Evolutionary conservation across 2,329 filamentous ascomycete species (phyloP).

Genomic region (Xenoacremonium recifei): DNA sequence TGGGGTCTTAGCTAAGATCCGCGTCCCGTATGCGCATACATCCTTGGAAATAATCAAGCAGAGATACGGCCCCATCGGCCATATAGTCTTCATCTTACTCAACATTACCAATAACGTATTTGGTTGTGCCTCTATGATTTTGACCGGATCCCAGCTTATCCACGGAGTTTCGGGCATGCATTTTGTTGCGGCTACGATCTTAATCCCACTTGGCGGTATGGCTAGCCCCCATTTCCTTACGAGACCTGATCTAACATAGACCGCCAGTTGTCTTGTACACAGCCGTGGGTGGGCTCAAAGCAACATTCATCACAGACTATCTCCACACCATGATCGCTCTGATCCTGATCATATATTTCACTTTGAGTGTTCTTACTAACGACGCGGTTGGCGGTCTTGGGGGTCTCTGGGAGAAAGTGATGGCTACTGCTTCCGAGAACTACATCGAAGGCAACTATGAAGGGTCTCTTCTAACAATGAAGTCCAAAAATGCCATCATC

Average conservation of each 20-base stretch:
- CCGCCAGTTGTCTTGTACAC: background rate
- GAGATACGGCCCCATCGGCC: background rate
- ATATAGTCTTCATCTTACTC: background rate
- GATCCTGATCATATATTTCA: background rate
- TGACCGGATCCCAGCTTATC: background rate
- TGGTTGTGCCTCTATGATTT: background rate
- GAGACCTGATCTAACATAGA: too few species aligned
- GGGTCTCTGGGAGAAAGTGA: background rate
- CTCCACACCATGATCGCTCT: background rate
- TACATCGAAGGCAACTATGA: background rate
- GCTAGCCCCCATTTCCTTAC: too few species aligned
- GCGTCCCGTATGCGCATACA: background rate
- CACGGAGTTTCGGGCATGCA: background rate
- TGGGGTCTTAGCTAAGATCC: background rate
- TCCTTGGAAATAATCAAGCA: background rate
- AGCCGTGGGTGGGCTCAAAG: background rate
- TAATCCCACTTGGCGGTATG: too few species aligned
- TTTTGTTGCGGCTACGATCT: background rate
- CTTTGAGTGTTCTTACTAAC: background rate
- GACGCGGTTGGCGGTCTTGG: background rate
- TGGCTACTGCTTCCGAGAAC: background rate
- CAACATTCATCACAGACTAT: background rate
- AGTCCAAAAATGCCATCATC: background rate
- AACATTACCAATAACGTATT: background rate
- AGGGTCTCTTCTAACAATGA: background rate